Evolutionary conservation across 1,284 basidiomycete species (phyloP).

Genomic region (Cutaneotrichosporon cavernicola): DNA sequence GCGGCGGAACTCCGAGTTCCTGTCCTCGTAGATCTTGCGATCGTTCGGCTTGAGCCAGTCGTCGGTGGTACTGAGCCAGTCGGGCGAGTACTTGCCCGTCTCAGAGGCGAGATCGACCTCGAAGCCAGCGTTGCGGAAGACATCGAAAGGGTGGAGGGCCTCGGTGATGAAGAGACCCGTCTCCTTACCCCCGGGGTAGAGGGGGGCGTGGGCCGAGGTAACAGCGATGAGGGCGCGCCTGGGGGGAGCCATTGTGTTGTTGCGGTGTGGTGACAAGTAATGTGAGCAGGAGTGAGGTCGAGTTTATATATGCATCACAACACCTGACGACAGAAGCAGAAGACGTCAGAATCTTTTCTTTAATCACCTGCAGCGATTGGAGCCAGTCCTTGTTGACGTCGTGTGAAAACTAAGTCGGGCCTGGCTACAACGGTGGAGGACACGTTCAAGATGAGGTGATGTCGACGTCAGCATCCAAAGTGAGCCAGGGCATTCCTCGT

Average conservation of each 20-base stretch:
- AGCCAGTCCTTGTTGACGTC: too few species aligned
- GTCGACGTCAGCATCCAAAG: too few species aligned
- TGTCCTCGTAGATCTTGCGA: conserved; percentile 22
- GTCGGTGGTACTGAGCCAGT: conserved; percentile 17
- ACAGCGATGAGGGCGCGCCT: conserved; percentile 27
- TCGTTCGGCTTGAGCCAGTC: conserved; percentile 20
- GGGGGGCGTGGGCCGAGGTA: conserved; percentile 25
- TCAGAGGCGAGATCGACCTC: conserved; percentile 29
- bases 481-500: too few species aligned
- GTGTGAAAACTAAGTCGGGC: too few species aligned
- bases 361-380: too few species aligned
- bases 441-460: too few species aligned
- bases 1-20: conserved; percentile 20
- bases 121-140: conserved; percentile 27
- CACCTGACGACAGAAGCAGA: too few species aligned
- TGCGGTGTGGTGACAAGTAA: too few species aligned
- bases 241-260: conserved; percentile 24
- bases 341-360: too few species aligned
- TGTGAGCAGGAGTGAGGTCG: too few species aligned
- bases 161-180: conserved; percentile 32
- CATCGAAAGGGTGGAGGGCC: conserved; percentile 30
- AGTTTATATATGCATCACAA: too few species aligned
- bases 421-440: too few species aligned
- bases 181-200: conserved; percentile 24
- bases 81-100: conserved; percentile 24